Percentiles rank a stretch among this genome's conserved stretches.
These are phyloP conservation scores for Encephalitozoon cuniculi DNA, from an alignment of 371 early-diverging fungal genomes.

Conservation along the genomic window DNA sequence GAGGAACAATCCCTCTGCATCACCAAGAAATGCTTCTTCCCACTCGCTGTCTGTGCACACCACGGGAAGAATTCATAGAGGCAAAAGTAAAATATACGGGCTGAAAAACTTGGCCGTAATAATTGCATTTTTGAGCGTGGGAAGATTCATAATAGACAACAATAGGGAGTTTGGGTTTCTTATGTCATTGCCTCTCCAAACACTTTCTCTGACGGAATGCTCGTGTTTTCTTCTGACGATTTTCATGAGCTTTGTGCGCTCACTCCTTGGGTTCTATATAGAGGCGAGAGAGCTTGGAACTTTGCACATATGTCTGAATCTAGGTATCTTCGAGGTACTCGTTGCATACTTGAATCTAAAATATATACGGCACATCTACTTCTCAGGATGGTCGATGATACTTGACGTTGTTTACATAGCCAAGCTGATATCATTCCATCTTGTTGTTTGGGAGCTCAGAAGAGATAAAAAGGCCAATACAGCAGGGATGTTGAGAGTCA, in stretches of 20 bases:
- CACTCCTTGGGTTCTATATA: conserved; percentile 13
- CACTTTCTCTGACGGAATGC: not conserved
- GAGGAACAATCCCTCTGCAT: not conserved
- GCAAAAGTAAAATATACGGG: not conserved
- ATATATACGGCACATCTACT: conserved; percentile 22
- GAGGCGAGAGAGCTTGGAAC: not conserved
- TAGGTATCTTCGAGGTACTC: not conserved
- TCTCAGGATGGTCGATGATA: conserved; percentile 28
- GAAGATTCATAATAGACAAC: conserved; percentile 31
- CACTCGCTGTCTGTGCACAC: not conserved
- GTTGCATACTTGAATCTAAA: not conserved
- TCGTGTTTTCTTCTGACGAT: not conserved
- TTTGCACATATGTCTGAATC: not conserved
- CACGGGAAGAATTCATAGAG: not conserved
- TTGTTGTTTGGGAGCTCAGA: not conserved
- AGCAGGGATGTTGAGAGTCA: not conserved
- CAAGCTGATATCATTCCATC: conserved; percentile 28
- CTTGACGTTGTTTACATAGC: not conserved
- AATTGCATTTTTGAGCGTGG: conserved; percentile 18
- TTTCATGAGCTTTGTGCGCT: not conserved
- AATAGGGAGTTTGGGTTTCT: conserved; percentile 27
- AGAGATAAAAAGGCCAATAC: not conserved
- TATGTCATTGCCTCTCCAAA: conserved; percentile 21
- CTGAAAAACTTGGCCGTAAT: conserved; percentile 22
- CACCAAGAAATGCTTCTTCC: not conserved